Evolutionary conservation across 441 rosid species (phyloP).

Genomic region (Biscutella laevigata): DNA sequence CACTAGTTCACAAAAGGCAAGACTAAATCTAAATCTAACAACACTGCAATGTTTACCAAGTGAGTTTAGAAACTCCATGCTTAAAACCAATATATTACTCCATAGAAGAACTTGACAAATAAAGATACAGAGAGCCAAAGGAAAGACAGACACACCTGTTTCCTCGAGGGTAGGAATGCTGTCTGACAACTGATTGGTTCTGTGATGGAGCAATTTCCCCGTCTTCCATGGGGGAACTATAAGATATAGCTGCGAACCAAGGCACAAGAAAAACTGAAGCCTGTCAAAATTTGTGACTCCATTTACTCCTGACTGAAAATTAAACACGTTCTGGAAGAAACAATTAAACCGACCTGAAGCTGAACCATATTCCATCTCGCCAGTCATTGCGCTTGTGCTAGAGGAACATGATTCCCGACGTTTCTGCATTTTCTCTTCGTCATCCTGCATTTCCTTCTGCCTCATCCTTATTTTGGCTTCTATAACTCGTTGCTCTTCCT

Average conservation of each 20-base stretch:
- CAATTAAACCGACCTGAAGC: conserved; percentile 40
- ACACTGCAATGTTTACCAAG: not conserved
- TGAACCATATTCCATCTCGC: conserved; percentile 50
- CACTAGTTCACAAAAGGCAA: not conserved
- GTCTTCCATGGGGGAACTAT: conserved; percentile 36
- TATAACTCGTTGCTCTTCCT: conserved; percentile 98
- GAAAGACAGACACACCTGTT: conserved; percentile 55
- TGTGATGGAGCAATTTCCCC: conserved; percentile 47
- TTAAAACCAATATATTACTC: not conserved
- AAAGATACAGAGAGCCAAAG: not conserved
- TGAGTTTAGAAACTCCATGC: not conserved
- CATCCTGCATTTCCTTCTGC: conserved; percentile 85
- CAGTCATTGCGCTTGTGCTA: conserved; percentile 38
- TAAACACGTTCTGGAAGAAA: not conserved
- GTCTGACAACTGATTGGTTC: conserved; percentile 35
- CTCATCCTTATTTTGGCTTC: conserved; percentile 91
- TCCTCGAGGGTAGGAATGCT: conserved; percentile 34
- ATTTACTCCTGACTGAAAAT: not conserved
- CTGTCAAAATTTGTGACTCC: not conserved
- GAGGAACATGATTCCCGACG: conserved; percentile 59
- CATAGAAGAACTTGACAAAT: not conserved
- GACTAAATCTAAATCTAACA: not conserved
- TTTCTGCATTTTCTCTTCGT: conserved; percentile 81
- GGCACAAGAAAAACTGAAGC: not conserved
- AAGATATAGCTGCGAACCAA: conserved; percentile 44